These are phyloP conservation scores for Leptographium procerum DNA, from an alignment of 2,329 filamentous ascomycete genomes.

Conservation along the genomic window DNA sequence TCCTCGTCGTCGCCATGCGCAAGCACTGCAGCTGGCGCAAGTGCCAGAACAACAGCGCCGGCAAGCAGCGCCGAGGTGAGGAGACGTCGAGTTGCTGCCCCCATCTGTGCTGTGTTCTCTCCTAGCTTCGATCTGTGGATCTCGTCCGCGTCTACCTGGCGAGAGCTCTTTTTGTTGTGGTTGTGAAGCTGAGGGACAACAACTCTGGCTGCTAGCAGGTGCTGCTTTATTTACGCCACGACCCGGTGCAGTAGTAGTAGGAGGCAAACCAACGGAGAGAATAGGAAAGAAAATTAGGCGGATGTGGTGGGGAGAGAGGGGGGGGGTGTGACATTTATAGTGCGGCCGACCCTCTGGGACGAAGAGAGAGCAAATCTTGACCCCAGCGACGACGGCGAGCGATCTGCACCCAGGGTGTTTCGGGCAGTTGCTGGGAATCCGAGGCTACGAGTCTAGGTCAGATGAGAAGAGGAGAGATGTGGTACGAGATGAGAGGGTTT, in stretches of 20 bases:
- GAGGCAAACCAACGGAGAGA: neutral
- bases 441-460: neutral
- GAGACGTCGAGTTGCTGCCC: slow-evolving; percentile 1
- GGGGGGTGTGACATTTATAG: neutral
- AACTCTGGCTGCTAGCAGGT: neutral
- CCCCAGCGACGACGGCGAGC: neutral
- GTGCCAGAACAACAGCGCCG: slow-evolving; percentile 15
- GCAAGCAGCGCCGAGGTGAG: slow-evolving; percentile 10
- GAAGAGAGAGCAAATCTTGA: neutral
- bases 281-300: neutral
- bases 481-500: neutral
- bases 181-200: neutral
- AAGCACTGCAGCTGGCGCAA: slow-evolving; percentile 16
- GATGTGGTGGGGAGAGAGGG: neutral
- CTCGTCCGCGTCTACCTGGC: neutral
- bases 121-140: no score
- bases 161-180: neutral
- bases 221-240: neutral
- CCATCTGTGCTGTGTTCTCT: slow-evolving; percentile 4
- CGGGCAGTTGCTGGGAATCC: neutral
- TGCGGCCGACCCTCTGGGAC: neutral
- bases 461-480: neutral
- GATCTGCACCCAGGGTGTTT: neutral
- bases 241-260: neutral
- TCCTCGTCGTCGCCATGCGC: slow-evolving; percentile 19